Percentiles rank a stretch among this genome's conserved stretches.
These are phyloP conservation scores for Trichoderma aggressivum DNA, from an alignment of 2,329 filamentous ascomycete genomes.

Conservation along the genomic window DNA sequence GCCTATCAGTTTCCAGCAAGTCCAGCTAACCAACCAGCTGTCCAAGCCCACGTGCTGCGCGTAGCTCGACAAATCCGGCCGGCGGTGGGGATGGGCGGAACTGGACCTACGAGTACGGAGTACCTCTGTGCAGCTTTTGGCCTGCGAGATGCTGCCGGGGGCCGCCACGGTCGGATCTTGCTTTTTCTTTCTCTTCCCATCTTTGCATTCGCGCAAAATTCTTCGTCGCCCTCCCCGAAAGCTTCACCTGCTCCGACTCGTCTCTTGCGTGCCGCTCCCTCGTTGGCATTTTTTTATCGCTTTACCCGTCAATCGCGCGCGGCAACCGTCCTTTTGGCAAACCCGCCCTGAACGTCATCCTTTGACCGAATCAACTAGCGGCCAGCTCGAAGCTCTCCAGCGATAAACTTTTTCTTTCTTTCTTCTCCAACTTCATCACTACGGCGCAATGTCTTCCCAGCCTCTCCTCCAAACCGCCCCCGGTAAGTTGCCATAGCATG, in stretches of 20 bases:
- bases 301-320: neutral
- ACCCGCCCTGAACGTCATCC: neutral
- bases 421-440: conserved; percentile 8
- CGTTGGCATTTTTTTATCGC: neutral
- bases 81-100: neutral
- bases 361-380: neutral
- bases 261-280: neutral
- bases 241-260: neutral
- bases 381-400: neutral
- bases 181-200: conserved; percentile 2
- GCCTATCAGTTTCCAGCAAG: neutral
- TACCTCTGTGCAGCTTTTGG: conserved; percentile 7
- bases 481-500: conserved; percentile 52
- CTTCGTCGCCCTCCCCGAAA: neutral
- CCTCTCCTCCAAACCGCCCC: conserved; percentile 92
- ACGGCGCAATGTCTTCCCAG: conserved; percentile 77
- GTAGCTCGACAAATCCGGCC: neutral
- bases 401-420: neutral
- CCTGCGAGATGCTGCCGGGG: conserved; percentile 2
- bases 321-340: neutral
- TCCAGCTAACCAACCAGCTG: neutral
- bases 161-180: neutral
- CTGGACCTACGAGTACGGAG: too few species aligned
- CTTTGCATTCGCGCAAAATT: neutral
- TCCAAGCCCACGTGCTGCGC: conserved; percentile 30